phyloP scores from a whole-genome alignment of 192 early-diverging fungal genomes.

The Coemansia sp. region DNA sequence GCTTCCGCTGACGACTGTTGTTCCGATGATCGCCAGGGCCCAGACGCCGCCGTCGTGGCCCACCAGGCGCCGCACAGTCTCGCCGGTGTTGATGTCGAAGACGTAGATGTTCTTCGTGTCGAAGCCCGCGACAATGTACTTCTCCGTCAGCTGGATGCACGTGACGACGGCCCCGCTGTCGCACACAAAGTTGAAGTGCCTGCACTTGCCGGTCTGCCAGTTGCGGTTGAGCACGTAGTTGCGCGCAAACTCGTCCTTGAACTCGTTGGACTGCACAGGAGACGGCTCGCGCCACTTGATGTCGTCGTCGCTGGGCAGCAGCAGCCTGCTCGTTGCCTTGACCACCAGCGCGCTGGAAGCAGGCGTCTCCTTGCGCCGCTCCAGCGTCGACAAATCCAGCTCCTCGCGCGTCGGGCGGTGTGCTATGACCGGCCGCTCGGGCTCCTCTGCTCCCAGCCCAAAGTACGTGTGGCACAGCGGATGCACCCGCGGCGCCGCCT shows the following conservation, averaged over 20 bases:
- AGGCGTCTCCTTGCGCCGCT: slow-evolving; percentile 14
- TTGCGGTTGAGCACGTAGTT: slow-evolving; percentile 80
- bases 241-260: slow-evolving; percentile 77
- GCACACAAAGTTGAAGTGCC: slow-evolving; percentile 77
- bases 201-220: slow-evolving; percentile 76
- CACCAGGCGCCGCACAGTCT: slow-evolving; percentile 64
- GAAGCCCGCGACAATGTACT: slow-evolving; percentile 92
- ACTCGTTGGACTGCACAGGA: slow-evolving; percentile 50
- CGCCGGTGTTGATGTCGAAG: slow-evolving; percentile 85
- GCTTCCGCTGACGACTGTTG: slow-evolving; percentile 89
- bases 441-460: slow-evolving; percentile 35
- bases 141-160: slow-evolving; percentile 94
- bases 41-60: slow-evolving; percentile 97
- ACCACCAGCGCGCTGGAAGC: neutral
- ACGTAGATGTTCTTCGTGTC: slow-evolving; percentile 94
- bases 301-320: neutral
- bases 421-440: slow-evolving; percentile 11
- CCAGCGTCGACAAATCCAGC: slow-evolving; percentile 29
- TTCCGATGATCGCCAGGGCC: slow-evolving; percentile 89
- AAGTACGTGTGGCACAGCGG: slow-evolving; percentile 47
- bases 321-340: slow-evolving; percentile 9
- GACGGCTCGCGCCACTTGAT: neutral
- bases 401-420: slow-evolving; percentile 23
- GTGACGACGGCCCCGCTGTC: slow-evolving; percentile 87
- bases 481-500: slow-evolving; percentile 25